Evolutionary conservation across 1,284 basidiomycete genomes (phyloP).

Genomic region (Peniophora sp.): DNA sequence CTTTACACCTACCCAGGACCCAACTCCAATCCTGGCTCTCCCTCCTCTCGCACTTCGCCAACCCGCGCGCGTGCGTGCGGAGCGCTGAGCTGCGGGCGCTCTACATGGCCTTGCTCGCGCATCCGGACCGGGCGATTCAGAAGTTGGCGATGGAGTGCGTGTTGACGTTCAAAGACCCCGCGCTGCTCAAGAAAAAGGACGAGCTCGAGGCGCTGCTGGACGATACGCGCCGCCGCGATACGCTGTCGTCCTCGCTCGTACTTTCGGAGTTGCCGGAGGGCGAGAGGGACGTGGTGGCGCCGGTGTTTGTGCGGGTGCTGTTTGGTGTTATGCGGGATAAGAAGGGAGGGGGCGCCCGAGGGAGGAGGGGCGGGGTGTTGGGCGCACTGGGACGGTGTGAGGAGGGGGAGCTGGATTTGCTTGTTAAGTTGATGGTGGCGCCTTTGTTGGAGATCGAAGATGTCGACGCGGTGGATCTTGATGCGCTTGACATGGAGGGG

Average conservation of each 20-base stretch:
- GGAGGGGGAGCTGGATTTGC: conserved; percentile 66
- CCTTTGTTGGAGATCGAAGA: conserved; percentile 35
- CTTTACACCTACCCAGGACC: conserved; percentile 39
- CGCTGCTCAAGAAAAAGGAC: conserved; percentile 61
- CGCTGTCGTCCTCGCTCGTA: conserved; percentile 39
- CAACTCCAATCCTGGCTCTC: conserved; percentile 74
- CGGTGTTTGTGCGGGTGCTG: conserved; percentile 68
- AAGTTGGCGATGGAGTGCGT: conserved; percentile 74
- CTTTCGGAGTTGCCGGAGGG: no score
- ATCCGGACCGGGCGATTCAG: conserved; percentile 81
- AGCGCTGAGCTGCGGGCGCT: conserved; percentile 61
- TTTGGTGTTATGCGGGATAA: conserved; percentile 89
- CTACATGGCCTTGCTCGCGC: conserved; percentile 75
- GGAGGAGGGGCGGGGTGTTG: conserved; percentile 70
- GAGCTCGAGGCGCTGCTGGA: conserved; percentile 72
- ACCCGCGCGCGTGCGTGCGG: conserved; percentile 81
- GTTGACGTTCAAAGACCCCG: conserved; percentile 75
- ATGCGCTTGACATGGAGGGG: conserved; percentile 2
- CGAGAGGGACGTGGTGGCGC: conserved; percentile 59
- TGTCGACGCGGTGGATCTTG: conserved; percentile 14
- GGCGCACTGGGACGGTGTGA: conserved; percentile 65
- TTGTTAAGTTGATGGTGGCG: conserved; percentile 87
- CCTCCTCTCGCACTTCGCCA: conserved; percentile 84
- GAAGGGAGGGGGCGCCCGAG: conserved; percentile 50
- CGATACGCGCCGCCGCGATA: conserved; percentile 84